phyloP scores from a whole-genome alignment of 163 green algal genomes.

The Scenedesmus sp. region DNA sequence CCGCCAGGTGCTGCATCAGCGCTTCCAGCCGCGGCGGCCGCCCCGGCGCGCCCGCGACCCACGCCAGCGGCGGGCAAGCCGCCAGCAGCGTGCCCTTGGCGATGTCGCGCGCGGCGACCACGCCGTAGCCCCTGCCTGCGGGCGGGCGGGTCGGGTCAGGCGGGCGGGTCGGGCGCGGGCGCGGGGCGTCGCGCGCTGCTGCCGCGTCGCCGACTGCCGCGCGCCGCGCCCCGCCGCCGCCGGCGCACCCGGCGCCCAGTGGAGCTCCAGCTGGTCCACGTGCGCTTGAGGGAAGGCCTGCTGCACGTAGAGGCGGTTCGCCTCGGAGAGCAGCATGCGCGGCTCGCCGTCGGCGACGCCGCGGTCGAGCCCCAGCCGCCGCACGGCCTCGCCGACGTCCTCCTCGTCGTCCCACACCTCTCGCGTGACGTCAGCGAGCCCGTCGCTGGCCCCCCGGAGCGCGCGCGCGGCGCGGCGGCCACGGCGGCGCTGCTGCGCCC shows the following conservation, averaged over 20 bases:
- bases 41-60: constrained; percentile 22
- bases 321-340: constrained; percentile 9
- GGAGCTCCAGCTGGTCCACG: constrained; percentile 10
- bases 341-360: not conserved
- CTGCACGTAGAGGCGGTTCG: constrained; percentile 24
- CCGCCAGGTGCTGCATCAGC: constrained; percentile 20
- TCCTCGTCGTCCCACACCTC: constrained; percentile 42
- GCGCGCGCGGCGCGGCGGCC: too few species aligned
- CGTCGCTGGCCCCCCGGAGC: too few species aligned
- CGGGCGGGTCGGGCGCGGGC: too few species aligned
- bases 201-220: too few species aligned
- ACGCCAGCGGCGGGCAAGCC: constrained; percentile 15
- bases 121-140: constrained; percentile 31
- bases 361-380: constrained; percentile 12
- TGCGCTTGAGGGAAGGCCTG: constrained; percentile 10
- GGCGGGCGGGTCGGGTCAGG: too few species aligned
- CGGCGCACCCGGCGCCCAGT: constrained; percentile 2
- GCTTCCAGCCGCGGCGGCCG: constrained; percentile 21
- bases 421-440: constrained; percentile 12
- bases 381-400: constrained; percentile 21
- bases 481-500: too few species aligned
- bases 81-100: constrained; percentile 9
- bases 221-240: too few species aligned
- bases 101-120: constrained; percentile 8
- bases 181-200: too few species aligned